A percentile compares a stretch with the other conserved stretches of the same genome.
phyloP scores from a whole-genome alignment of 768 basidiomycete species.

The Kwoniella botswanensis region DNA sequence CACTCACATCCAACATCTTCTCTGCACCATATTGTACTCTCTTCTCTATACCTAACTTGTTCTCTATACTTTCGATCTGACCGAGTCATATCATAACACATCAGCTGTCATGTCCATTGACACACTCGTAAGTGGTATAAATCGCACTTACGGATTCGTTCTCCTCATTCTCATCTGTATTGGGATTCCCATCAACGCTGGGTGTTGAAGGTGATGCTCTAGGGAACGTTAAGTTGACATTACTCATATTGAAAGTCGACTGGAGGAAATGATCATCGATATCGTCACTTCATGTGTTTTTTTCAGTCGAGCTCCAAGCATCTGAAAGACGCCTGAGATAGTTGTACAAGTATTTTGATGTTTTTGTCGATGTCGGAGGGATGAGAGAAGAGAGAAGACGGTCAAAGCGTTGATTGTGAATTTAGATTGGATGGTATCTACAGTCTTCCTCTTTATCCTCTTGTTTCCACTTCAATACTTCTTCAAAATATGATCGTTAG shows the following conservation, averaged over 20 bases:
- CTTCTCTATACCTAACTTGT: constrained; percentile 73
- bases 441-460: background rate
- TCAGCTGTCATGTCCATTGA: too few relatives aligned
- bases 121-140: too few relatives aligned
- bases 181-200: background rate
- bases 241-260: background rate
- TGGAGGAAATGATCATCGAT: background rate
- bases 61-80: constrained; percentile 72
- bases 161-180: constrained; percentile 11
- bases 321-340: background rate
- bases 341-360: background rate
- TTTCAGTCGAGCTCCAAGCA: too few relatives aligned
- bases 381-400: background rate
- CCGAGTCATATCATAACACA: too few relatives aligned
- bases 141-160: constrained; percentile 10
- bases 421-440: background rate
- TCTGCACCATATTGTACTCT: constrained; percentile 91
- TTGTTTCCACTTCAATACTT: too few relatives aligned
- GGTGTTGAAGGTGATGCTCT: constrained; percentile 1
- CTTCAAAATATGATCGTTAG: too few relatives aligned
- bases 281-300: too few relatives aligned
- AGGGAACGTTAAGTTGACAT: constrained; percentile 1
- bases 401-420: background rate
- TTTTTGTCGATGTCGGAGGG: background rate
- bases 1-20: constrained; percentile 75